Evolutionary conservation across 2,329 filamentous ascomycete species (phyloP), one percentile per base, ranked within the genome.

Genomic region (Penicillium hordei): DNA sequence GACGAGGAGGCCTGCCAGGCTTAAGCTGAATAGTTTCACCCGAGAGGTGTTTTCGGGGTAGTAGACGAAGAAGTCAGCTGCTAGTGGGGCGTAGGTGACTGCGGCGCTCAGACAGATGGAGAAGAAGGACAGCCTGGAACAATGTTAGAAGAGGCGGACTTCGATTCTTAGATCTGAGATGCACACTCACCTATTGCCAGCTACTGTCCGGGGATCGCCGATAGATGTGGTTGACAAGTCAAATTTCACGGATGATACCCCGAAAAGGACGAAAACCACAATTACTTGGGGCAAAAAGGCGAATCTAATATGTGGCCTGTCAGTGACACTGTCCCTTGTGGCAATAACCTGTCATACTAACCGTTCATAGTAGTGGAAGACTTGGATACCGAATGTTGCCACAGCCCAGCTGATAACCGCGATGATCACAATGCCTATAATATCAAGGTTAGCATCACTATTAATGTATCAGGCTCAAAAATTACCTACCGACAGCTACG

Each of bases 51-150:
- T 70, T 60, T 82, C 77, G 0, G 84, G 82, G 68, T 85, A 87
- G 72, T 88, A 89, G 53, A 88, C 85, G 63, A 88, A 87, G 68
- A 85, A 89, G 69, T 89, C 87, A 0, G 84, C 84, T n/a, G 83
- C 85, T 2, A 82, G 81, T 5, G 84, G 83, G 2, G 83, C 77
- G 69, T 88, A 90, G 1, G 85, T 87, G 52, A 88, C 82, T 8
- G 84, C 84, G 1, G 83, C 83, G 23, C 86, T 86, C 13, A 89
- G 77, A 62, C 84, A 89, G 46, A 91, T 77, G 12, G 84, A 87
- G 72, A 91, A 88, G 72, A 89, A 91, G 5, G 86, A 88, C 33
- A 91, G 75, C 42, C 75, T 77, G 19, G 27, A 17, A 46, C n/a
- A 2, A 25, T n/a, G 25, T 40, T 29, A 23, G 25, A 17, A 25